Evolutionary conservation across 1,284 basidiomycete species (phyloP), one percentile per base, ranked within the genome.

Genomic region (Moesziomyces antarcticus): DNA sequence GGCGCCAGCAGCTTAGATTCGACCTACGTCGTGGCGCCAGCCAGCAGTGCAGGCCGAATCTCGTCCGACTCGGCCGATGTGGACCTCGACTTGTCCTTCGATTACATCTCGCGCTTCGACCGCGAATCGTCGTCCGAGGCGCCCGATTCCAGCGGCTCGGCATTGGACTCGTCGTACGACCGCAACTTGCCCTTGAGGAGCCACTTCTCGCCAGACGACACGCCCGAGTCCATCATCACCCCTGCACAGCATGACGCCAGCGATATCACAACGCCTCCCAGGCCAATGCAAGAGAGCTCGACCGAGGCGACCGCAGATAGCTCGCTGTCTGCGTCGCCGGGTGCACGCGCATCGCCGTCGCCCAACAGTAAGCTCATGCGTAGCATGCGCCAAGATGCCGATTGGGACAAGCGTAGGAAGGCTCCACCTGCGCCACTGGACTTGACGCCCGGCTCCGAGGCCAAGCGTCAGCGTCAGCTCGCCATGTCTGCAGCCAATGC

Each of bases 41-140:
- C 16, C 37, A 40, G 37, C 37, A 40, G 37, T 14, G 37, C 37
- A 40, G 37, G 37, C 6, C 37, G 37, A 18, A 6, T 40, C 37
- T 40, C 46, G 3, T 59, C 50, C 3, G 60, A 63, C 11, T 60
- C 59, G 37, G 62, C 53, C 20, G 66, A 72, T 49, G 77, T 79
- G 8, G 70, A 79, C 30, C 64, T 79, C 27, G 73, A 78, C 41
- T 50, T 78, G 14, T 76, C 73, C 7, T 79, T 79, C 50, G 77
- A 79, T 52, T 79, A 75, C 44, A 56, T 75, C 35, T 76, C 73
- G 25, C 52, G 59, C 14, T 67, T 73, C 54, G 73, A 77, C 50
- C 42, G 48, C 16, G 61, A 57, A 6, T 61, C 65, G 9, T 56
- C 65, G 6, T 68, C 60, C 2, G 53, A 63, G 9, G 60, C 50